Evolutionary conservation across 106 monocot species (phyloP).

Genomic region (Hemerocallis citrina): DNA sequence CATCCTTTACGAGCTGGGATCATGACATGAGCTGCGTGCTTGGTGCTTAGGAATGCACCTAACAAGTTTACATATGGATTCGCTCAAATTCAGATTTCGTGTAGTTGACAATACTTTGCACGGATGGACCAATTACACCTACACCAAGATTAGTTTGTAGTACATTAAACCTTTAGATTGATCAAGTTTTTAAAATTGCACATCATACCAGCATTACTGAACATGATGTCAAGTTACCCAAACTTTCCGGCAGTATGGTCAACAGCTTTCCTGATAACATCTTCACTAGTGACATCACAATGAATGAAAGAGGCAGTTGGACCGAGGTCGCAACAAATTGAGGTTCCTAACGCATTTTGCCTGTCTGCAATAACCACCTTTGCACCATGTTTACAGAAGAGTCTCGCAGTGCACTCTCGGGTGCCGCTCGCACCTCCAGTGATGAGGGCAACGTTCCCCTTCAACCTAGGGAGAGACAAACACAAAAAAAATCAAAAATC

Average conservation of each 20-base stretch:
- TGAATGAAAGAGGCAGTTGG: constrained; percentile 12
- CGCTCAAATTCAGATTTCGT: constrained; percentile 16
- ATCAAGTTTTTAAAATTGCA: no score
- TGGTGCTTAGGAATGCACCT: constrained; percentile 24
- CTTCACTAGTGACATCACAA: constrained; percentile 35
- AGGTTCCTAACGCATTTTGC: constrained; percentile 27
- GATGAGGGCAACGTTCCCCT: constrained; percentile 58
- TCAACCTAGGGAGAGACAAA: constrained; percentile 17
- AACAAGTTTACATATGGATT: constrained; percentile 14
- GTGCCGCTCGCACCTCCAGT: constrained; percentile 60
- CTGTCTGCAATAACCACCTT: constrained; percentile 37
- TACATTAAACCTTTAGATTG: no score
- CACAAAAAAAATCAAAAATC: no score
- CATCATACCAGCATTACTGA: constrained; percentile 28
- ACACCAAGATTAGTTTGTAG: background rate
- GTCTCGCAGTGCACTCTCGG: constrained; percentile 36
- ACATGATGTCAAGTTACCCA: constrained; percentile 34
- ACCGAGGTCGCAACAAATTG: constrained; percentile 24
- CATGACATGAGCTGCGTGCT: constrained; percentile 36
- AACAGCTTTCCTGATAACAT: constrained; percentile 14
- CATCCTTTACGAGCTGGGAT: constrained; percentile 23
- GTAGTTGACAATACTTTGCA: background rate
- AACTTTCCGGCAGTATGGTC: constrained; percentile 15
- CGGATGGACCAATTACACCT: background rate
- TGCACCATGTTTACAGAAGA: constrained; percentile 38